Evolutionary conservation across 2,329 filamentous ascomycete genomes (phyloP), one percentile per base, ranked within the genome.

Genomic region (Lecanosticta acicola): DNA sequence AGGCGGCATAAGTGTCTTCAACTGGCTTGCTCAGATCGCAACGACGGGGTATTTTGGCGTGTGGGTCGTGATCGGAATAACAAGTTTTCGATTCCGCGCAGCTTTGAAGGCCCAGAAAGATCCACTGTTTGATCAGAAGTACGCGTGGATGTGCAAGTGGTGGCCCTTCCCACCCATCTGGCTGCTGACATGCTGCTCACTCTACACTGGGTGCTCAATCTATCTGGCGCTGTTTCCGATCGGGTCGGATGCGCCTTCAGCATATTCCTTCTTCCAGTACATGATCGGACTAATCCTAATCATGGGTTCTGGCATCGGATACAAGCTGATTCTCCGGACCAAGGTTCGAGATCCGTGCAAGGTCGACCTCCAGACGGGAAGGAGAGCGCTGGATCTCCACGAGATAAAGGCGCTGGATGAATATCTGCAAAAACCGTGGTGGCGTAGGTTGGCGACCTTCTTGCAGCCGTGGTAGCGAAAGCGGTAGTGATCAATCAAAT

Each of bases 1-100:
- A 43, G 64, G 79, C 51, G 75, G 85, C 55, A 71, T 71, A 18
- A 67, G 72, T 20, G 80, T 86, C 3, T 84, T 94, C 50, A 75
- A 78, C 57, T 94, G 88, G 87, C 78, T 94, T 63, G 74, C 84
- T 34, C 77, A 83, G 53, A 74, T 86, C 39, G 85, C 82, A 1
- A 83, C 80, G 32, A 74, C 87, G 18, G 84, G 81, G 8, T 82
- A 78, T 40, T 76, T 87, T 60, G 85, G 88, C 69, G 87, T 84
- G 7, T 89, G 85, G 85, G 78, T 76, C 41, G 85, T 85, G 53
- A 90, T 94, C 63, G 93, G 87, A 65, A 70, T 93, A 13, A 79
- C 84, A 19, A 88, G 94, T 67, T 93, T 95, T 61, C 87, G 88
- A 46, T 95, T 94, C 76, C 86, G 89, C 37, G 50, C 42, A 18